These are phyloP conservation scores for Fibroporia radiculosa DNA, from an alignment of 768 basidiomycete genomes.

Conservation along the genomic window DNA sequence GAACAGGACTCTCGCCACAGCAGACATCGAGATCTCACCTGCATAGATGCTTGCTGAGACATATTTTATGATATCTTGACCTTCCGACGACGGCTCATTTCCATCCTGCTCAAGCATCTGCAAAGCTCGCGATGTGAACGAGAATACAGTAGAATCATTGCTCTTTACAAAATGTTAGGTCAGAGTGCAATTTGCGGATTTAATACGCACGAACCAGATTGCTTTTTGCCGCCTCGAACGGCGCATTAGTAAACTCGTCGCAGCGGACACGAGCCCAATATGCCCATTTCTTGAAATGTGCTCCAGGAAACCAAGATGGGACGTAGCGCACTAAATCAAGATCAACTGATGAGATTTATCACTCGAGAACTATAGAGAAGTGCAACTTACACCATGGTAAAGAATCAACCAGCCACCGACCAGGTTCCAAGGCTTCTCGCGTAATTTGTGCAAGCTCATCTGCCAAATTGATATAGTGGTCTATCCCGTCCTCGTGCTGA, in stretches of 20 bases:
- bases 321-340: constrained; percentile 6
- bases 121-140: neutral
- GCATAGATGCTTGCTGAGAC: constrained; percentile 13
- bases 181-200: neutral
- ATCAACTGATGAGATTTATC: neutral
- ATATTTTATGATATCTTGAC: constrained; percentile 11
- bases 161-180: neutral
- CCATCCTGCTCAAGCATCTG: constrained; percentile 7
- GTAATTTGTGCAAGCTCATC: too few relatives aligned
- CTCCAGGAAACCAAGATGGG: constrained; percentile 12
- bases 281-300: constrained; percentile 12
- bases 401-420: too few relatives aligned
- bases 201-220: neutral
- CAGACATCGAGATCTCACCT: constrained; percentile 4
- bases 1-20: neutral
- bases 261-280: too few relatives aligned
- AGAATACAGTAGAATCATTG: neutral
- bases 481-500: too few relatives aligned
- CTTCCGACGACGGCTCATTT: constrained; percentile 12
- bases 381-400: too few relatives aligned
- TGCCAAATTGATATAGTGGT: too few relatives aligned
- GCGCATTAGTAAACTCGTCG: too few relatives aligned
- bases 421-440: too few relatives aligned
- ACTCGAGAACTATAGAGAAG: too few relatives aligned
- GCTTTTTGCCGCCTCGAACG: constrained; percentile 3